phyloP scores from a whole-genome alignment of 495 filamentous ascomycete species.

The Aspergillus asperescens region DNA sequence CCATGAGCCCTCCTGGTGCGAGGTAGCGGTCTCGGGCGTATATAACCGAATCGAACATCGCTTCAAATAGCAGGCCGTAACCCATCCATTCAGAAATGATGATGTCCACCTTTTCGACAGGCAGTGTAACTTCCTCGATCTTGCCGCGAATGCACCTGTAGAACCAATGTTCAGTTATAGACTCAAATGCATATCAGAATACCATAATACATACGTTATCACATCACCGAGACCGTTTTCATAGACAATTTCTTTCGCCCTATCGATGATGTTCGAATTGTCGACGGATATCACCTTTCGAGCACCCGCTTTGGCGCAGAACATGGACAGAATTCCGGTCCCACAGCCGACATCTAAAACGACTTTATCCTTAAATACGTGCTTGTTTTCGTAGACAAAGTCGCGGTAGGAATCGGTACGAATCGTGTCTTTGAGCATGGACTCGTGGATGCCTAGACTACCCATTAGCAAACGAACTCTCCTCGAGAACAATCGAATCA shows the following conservation, averaged over 20 bases:
- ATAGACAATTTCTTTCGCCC: constrained; percentile 76
- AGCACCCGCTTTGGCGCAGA: constrained; percentile 84
- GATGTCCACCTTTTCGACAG: constrained; percentile 81
- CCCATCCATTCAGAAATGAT: constrained; percentile 99
- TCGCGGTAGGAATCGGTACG: constrained; percentile 65
- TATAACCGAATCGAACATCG: constrained; percentile 91
- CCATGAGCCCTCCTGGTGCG: constrained; percentile 71
- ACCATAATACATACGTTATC: constrained; percentile 55
- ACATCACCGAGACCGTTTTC: constrained; percentile 73
- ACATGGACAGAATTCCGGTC: constrained; percentile 90
- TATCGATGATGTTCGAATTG: constrained; percentile 88
- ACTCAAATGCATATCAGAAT: neutral
- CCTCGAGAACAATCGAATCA: neutral
- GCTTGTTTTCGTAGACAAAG: constrained; percentile 76
- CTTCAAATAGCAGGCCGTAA: constrained; percentile 87
- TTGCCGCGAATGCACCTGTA: constrained; percentile 68
- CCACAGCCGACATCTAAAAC: constrained; percentile 93
- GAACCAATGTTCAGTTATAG: constrained; percentile 2
- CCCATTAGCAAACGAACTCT: constrained; percentile 14
- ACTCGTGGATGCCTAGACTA: constrained; percentile 73
- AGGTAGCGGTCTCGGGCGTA: constrained; percentile 85
- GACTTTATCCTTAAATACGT: constrained; percentile 83
- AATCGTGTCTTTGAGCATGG: constrained; percentile 76
- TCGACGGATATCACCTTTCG: constrained; percentile 89
- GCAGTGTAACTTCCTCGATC: constrained; percentile 82